Conservation (phyloP, 1,284 basidiomycete genomes). For the Rhizoctonia solani region DNA sequence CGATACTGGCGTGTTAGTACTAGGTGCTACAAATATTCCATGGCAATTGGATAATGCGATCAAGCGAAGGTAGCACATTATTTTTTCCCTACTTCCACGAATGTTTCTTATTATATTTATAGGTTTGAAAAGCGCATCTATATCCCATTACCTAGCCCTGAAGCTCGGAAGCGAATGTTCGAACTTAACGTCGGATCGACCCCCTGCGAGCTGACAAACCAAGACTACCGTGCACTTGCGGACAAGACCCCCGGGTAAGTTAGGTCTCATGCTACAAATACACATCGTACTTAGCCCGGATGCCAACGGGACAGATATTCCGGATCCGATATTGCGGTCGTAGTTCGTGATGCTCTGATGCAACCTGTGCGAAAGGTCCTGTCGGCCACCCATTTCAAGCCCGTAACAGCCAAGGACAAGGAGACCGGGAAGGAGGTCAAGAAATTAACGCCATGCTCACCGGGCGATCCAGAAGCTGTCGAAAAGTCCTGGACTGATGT, state of each 20-base stretch:
- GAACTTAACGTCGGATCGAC: constrained; percentile 95
- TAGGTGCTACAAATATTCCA: constrained; percentile 98
- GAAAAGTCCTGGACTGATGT: constrained; percentile 96
- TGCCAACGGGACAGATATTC: constrained; percentile 63
- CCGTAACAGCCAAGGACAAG: constrained; percentile 50
- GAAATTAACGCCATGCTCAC: constrained; percentile 87
- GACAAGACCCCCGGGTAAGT: constrained; percentile 83
- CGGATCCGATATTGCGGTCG: constrained; percentile 93
- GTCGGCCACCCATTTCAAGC: constrained; percentile 93
- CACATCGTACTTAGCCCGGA: not conserved
- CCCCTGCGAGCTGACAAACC: constrained; percentile 78
- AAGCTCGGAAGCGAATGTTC: constrained; percentile 95
- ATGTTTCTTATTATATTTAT: not conserved
- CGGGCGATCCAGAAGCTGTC: constrained; percentile 82
- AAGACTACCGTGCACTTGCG: constrained; percentile 84
- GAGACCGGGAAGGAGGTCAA: constrained; percentile 57
- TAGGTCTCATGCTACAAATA: constrained; percentile 21
- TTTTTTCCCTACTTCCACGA: no score
- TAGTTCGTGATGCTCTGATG: constrained; percentile 98
- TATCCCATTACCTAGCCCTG: constrained; percentile 92
- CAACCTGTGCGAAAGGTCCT: constrained; percentile 97
- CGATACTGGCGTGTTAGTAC: constrained; percentile 94
- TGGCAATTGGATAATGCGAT: constrained; percentile 98
- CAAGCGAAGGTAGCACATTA: constrained; percentile 79
- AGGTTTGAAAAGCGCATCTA: constrained; percentile 98